Evolutionary conservation across 2,329 filamentous ascomycete genomes (phyloP).

Genomic region (Periconia digitata): DNA sequence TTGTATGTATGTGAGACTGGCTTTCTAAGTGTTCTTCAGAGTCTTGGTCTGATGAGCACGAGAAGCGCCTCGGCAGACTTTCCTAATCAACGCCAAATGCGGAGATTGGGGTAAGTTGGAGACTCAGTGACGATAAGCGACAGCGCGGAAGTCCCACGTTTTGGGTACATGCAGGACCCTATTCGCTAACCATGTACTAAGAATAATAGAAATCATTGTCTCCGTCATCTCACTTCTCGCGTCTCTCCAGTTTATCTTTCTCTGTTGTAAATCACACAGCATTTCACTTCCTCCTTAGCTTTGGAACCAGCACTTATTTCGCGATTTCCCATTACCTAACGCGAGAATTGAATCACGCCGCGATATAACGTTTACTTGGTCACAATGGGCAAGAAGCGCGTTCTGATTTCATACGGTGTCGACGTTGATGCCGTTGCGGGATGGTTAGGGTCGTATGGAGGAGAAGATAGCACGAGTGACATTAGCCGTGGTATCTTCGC

Average conservation of each 20-base stretch:
- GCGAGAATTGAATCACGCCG: too few relatives aligned
- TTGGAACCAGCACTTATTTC: too few relatives aligned
- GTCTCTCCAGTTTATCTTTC: neutral
- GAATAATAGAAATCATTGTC: neutral
- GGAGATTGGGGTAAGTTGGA: conserved; percentile 6
- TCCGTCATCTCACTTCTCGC: neutral
- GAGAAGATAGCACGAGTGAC: conserved; percentile 70
- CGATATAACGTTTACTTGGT: neutral
- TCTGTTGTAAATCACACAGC: neutral
- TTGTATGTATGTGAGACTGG: too few relatives aligned
- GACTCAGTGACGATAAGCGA: conserved; percentile 3
- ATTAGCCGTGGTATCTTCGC: conserved; percentile 71
- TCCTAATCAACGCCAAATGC: neutral
- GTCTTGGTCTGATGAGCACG: too few relatives aligned
- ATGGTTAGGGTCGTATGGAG: conserved; percentile 75
- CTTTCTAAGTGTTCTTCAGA: too few relatives aligned
- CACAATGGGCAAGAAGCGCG: conserved; percentile 52
- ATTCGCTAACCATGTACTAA: neutral
- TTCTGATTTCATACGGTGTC: conserved; percentile 65
- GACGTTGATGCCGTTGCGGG: conserved; percentile 75
- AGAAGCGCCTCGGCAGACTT: neutral
- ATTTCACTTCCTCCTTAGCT: neutral
- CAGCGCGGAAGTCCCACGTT: neutral
- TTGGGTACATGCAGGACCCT: neutral
- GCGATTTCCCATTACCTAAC: too few relatives aligned